Evolutionary conservation across 2,329 filamentous ascomycete species (phyloP).

Genomic region (Colletotrichum sp.): DNA sequence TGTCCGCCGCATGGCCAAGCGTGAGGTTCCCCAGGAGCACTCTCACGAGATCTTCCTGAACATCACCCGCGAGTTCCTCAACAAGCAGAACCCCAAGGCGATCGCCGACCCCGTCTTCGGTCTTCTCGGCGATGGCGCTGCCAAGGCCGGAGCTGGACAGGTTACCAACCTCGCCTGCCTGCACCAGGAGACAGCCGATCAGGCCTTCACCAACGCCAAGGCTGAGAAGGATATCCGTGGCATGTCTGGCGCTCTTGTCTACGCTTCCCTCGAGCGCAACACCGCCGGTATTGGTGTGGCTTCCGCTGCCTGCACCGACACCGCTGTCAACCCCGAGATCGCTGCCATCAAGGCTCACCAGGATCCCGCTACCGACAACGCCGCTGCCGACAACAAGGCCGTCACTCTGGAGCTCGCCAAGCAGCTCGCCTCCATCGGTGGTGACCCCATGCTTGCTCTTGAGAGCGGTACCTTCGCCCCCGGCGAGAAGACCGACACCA

Average conservation of each 20-base stretch:
- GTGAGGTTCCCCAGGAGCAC: slow-evolving; percentile 57
- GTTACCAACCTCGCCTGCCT: slow-evolving; percentile 48
- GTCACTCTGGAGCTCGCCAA: slow-evolving; percentile 44
- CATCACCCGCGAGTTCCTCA: slow-evolving; percentile 43
- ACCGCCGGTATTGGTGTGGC: slow-evolving; percentile 46
- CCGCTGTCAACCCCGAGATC: slow-evolving; percentile 51
- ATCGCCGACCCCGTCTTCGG: slow-evolving; percentile 55
- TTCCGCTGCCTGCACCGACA: slow-evolving; percentile 41
- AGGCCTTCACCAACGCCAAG: slow-evolving; percentile 66
- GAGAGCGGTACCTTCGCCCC: slow-evolving; percentile 49
- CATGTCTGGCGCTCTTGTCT: slow-evolving; percentile 60
- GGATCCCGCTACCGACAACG: slow-evolving; percentile 45
- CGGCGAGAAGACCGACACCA: slow-evolving; percentile 41
- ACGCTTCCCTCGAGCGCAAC: slow-evolving; percentile 58
- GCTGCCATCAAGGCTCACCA: slow-evolving; percentile 49
- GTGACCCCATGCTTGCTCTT: slow-evolving; percentile 44
- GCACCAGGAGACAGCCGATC: slow-evolving; percentile 57
- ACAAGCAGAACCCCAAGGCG: slow-evolving; percentile 51
- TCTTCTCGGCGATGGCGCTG: slow-evolving; percentile 56
- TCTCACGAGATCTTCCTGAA: slow-evolving; percentile 52
- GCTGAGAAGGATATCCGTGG: slow-evolving; percentile 54
- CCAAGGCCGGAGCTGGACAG: slow-evolving; percentile 35
- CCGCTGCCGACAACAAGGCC: slow-evolving; percentile 46
- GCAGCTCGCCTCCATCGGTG: slow-evolving; percentile 48
- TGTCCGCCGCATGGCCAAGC: slow-evolving; percentile 25